These are phyloP conservation scores for Globisporangium uncinulatum DNA, from an alignment of 352 stramenopile species.

Conservation along the genomic window DNA sequence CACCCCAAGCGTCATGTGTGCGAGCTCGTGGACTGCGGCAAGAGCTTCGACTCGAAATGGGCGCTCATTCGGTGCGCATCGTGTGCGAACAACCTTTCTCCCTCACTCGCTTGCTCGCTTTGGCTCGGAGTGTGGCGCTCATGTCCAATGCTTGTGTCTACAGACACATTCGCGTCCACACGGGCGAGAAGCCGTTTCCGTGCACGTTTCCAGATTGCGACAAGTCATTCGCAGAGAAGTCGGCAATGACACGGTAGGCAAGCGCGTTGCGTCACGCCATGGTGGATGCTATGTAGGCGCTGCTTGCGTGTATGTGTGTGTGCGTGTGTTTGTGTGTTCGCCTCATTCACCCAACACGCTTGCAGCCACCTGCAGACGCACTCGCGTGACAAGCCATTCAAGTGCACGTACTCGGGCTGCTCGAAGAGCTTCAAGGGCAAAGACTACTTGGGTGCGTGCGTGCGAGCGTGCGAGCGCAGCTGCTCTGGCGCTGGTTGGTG, in stretches of 20 bases:
- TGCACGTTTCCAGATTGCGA: conserved; percentile 79
- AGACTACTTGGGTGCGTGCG: conserved; percentile 53
- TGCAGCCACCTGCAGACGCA: conserved; percentile 78
- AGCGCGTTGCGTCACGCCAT: background rate
- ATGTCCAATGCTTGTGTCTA: conserved; percentile 5
- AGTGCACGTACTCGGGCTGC: conserved; percentile 81
- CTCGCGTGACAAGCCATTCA: conserved; percentile 81
- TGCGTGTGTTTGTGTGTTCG: no score
- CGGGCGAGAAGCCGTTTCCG: conserved; percentile 83
- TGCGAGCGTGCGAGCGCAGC: no score
- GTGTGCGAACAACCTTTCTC: no score
- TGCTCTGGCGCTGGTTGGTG: background rate
- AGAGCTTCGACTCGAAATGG: conserved; percentile 86
- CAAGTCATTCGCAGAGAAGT: conserved; percentile 88
- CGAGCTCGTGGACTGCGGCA: conserved; percentile 56
- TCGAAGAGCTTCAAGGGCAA: conserved; percentile 87
- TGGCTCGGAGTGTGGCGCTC: background rate
- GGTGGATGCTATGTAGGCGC: background rate
- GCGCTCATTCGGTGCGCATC: conserved; percentile 54
- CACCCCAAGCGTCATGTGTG: conserved; percentile 67
- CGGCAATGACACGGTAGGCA: conserved; percentile 69
- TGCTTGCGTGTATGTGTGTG: no score
- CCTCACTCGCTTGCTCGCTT: background rate
- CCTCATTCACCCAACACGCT: no score
- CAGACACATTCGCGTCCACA: conserved; percentile 86